Conservation (phyloP, 2,329 filamentous ascomycete genomes). For the Neofusicoccum cordaticola region DNA sequence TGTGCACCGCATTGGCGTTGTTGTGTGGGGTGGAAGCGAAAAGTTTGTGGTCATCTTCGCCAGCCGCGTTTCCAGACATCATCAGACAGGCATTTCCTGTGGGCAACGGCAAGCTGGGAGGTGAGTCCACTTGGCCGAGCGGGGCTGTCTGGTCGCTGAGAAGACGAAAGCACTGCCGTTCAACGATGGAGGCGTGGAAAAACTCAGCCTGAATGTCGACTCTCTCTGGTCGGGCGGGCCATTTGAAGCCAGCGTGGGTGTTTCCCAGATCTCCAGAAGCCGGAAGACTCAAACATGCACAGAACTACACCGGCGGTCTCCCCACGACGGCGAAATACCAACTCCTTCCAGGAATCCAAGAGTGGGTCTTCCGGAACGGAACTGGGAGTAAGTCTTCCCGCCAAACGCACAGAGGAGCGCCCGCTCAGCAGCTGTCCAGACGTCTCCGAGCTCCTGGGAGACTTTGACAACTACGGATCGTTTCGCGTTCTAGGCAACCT, state of each 20-base stretch:
- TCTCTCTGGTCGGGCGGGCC: conserved; percentile 52
- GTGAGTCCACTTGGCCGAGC: conserved; percentile 24
- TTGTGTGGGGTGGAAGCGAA: conserved; percentile 19
- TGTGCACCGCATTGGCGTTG: no score
- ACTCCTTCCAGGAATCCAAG: conserved; percentile 42
- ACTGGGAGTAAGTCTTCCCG: conserved; percentile 6
- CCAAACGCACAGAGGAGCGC: no score
- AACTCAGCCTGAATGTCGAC: conserved; percentile 48
- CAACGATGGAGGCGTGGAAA: conserved; percentile 43
- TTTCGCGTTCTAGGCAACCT: conserved; percentile 51
- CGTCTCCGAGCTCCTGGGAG: conserved; percentile 39
- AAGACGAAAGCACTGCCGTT: conserved; percentile 39
- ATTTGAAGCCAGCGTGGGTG: conserved; percentile 43
- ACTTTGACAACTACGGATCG: conserved; percentile 42
- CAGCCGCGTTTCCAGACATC: conserved; percentile 22
- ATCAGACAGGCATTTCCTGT: conserved; percentile 40
- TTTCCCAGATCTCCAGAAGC: not conserved
- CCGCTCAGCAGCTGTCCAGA: conserved; percentile 20
- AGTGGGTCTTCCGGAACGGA: conserved; percentile 50
- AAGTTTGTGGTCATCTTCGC: conserved; percentile 22
- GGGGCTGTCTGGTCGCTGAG: not conserved
- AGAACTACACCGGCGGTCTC: conserved; percentile 50
- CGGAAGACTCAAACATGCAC: not conserved
- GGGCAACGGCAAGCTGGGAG: conserved; percentile 50
- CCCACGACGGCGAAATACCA: conserved; percentile 35